Evolutionary conservation across 768 basidiomycete genomes (phyloP).

Genomic region (Tricholoma furcatifolium): DNA sequence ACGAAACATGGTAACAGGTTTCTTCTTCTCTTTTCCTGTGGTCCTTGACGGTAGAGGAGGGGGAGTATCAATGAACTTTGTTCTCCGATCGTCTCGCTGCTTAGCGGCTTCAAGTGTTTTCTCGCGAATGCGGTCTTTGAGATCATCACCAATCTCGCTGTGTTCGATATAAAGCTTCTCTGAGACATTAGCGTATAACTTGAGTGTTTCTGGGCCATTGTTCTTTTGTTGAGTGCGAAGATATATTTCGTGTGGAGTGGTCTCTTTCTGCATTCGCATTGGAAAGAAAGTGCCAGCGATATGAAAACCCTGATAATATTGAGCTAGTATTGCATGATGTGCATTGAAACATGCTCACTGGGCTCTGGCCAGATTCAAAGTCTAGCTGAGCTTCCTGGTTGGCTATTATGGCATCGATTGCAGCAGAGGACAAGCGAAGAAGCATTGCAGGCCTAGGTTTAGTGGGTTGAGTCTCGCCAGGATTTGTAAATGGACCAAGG

Average conservation of each 20-base stretch:
- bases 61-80: slow-evolving; percentile 49
- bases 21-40: slow-evolving; percentile 39
- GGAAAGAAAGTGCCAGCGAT: slow-evolving; percentile 67
- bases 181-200: slow-evolving; percentile 71
- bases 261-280: slow-evolving; percentile 53
- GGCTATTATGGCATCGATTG: slow-evolving; percentile 63
- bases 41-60: slow-evolving; percentile 32
- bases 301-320: slow-evolving; percentile 51
- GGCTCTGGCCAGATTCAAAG: slow-evolving; percentile 60
- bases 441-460: slow-evolving; percentile 75
- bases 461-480: slow-evolving; percentile 54
- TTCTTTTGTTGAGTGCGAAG: slow-evolving; percentile 40
- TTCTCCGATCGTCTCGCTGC: slow-evolving; percentile 42
- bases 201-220: slow-evolving; percentile 47
- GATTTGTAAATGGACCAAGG: slow-evolving; percentile 55
- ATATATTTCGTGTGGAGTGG: slow-evolving; percentile 68
- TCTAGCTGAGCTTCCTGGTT: slow-evolving; percentile 45
- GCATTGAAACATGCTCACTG: slow-evolving; percentile 40
- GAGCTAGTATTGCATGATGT: neutral
- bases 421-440: slow-evolving; percentile 71
- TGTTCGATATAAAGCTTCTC: slow-evolving; percentile 68
- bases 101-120: slow-evolving; percentile 42
- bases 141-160: slow-evolving; percentile 47
- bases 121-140: slow-evolving; percentile 46
- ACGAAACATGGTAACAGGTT: slow-evolving; percentile 34